A percentile compares a stretch with the other conserved stretches of the same genome.
Conservation (phyloP, 2,329 filamentous ascomycete species). For the Neonectria neomacrospora region DNA sequence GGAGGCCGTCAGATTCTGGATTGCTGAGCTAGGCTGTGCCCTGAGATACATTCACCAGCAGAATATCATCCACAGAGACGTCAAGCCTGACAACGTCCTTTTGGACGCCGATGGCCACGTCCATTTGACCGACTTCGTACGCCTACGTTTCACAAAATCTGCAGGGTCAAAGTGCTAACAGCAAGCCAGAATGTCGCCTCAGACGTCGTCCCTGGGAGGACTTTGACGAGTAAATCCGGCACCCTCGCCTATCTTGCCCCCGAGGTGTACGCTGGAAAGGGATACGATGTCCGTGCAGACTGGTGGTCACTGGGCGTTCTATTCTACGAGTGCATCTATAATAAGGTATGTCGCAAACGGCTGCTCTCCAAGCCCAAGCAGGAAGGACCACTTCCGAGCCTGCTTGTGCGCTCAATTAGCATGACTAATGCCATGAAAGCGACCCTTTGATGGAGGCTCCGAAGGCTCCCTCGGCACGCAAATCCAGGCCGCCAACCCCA, state of each 20-base stretch:
- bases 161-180: slow-evolving; percentile 32
- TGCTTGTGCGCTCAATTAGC: not conserved
- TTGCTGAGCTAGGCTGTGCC: slow-evolving; percentile 92
- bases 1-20: slow-evolving; percentile 97
- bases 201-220: slow-evolving; percentile 84
- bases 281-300: slow-evolving; percentile 90
- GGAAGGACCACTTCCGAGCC: not conserved
- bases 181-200: slow-evolving; percentile 91
- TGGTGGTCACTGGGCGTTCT: slow-evolving; percentile 99
- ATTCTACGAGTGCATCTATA: slow-evolving; percentile 99
- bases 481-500: slow-evolving; percentile 83
- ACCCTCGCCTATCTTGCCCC: slow-evolving; percentile 95
- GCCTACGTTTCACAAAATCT: slow-evolving; percentile 47
- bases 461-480: slow-evolving; percentile 83
- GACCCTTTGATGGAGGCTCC: slow-evolving; percentile 91
- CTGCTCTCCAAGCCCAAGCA: slow-evolving; percentile 48
- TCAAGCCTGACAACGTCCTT: slow-evolving; percentile 92
- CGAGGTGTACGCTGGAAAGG: slow-evolving; percentile 91
- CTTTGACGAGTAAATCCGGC: slow-evolving; percentile 93
- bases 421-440: slow-evolving; percentile 59
- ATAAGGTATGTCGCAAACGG: slow-evolving; percentile 73
- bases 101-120: slow-evolving; percentile 92
- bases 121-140: slow-evolving; percentile 95
- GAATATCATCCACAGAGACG: slow-evolving; percentile 89
- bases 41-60: slow-evolving; percentile 87